These are phyloP conservation scores for Trichomonascus vanleenenianus DNA, from an alignment of 805 yeast species.

Conservation along the genomic window DNA sequence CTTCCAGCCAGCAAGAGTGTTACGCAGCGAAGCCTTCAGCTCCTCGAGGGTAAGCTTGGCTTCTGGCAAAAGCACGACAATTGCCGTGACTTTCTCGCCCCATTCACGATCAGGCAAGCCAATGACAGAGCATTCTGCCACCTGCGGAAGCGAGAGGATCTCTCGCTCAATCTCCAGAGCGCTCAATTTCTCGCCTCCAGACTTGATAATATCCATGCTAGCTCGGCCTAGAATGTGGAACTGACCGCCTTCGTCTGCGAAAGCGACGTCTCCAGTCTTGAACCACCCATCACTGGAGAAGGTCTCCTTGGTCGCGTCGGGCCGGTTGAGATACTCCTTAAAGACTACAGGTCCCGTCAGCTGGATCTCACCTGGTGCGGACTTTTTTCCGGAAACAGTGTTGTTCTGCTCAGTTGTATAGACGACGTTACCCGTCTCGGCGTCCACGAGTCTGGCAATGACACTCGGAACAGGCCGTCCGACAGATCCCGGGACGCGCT, in stretches of 20 bases:
- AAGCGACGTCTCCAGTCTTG: slow-evolving; percentile 51
- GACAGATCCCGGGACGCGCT: slow-evolving; percentile 24
- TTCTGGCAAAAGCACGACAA: slow-evolving; percentile 20
- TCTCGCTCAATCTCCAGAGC: slow-evolving; percentile 30
- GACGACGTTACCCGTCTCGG: slow-evolving; percentile 17
- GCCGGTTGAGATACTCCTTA: slow-evolving; percentile 40
- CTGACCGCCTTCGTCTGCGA: slow-evolving; percentile 37
- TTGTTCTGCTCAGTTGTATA: slow-evolving; percentile 11
- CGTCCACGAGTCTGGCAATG: slow-evolving; percentile 23
- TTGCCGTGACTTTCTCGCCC: slow-evolving; percentile 29
- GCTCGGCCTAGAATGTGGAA: slow-evolving; percentile 37
- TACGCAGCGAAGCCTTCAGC: slow-evolving; percentile 21
- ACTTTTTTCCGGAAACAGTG: not conserved
- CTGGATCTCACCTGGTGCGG: slow-evolving; percentile 41
- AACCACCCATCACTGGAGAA: slow-evolving; percentile 46
- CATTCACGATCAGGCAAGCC: slow-evolving; percentile 26
- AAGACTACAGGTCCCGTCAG: slow-evolving; percentile 51
- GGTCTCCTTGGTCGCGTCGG: slow-evolving; percentile 39
- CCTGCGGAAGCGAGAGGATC: slow-evolving; percentile 23
- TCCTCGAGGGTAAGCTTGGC: slow-evolving; percentile 12
- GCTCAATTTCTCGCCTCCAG: slow-evolving; percentile 30
- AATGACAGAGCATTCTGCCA: slow-evolving; percentile 27
- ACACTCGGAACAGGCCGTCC: slow-evolving; percentile 29
- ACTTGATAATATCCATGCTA: slow-evolving; percentile 31
- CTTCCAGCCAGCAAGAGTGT: slow-evolving; percentile 25